Conservation (phyloP, 2,329 filamentous ascomycete species). For the Phoma sp. region DNA sequence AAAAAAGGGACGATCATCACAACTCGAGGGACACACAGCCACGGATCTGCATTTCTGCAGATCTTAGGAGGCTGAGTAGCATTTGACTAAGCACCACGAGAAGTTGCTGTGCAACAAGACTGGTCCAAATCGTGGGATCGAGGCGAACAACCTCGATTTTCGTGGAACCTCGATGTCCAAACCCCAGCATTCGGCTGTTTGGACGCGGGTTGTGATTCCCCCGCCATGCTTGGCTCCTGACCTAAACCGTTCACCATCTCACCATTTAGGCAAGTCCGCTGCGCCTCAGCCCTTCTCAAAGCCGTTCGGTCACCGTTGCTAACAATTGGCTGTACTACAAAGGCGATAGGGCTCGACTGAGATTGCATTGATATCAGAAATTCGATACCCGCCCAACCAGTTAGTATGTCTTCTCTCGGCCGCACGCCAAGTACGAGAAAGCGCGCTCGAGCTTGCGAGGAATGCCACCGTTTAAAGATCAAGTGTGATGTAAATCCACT, state of each 20-base stretch:
- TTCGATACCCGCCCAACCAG: not conserved
- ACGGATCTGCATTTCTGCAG: too few relatives aligned
- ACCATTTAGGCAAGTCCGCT: constrained; percentile 11
- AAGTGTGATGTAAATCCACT: constrained; percentile 34
- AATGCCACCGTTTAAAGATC: constrained; percentile 39
- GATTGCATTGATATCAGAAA: too few relatives aligned
- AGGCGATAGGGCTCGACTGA: not conserved
- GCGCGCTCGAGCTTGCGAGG: constrained; percentile 36
- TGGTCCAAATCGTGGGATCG: too few relatives aligned
- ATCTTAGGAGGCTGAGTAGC: not conserved
- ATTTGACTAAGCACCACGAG: not conserved
- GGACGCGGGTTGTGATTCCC: not conserved
- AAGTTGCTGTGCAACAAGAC: not conserved
- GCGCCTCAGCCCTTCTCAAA: constrained; percentile 1
- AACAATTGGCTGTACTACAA: not conserved
- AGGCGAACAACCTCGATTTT: too few relatives aligned
- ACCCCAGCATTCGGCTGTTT: not conserved
- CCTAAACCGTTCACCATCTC: constrained; percentile 11
- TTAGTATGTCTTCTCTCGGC: constrained; percentile 1
- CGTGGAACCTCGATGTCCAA: too few relatives aligned
- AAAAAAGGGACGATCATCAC: too few relatives aligned
- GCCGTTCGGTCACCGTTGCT: not conserved
- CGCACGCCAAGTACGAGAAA: constrained; percentile 26
- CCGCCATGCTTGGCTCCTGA: not conserved
- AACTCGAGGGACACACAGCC: too few relatives aligned